Evolutionary conservation across 441 rosid genomes (phyloP).

Genomic region (Pelargonium australe): DNA sequence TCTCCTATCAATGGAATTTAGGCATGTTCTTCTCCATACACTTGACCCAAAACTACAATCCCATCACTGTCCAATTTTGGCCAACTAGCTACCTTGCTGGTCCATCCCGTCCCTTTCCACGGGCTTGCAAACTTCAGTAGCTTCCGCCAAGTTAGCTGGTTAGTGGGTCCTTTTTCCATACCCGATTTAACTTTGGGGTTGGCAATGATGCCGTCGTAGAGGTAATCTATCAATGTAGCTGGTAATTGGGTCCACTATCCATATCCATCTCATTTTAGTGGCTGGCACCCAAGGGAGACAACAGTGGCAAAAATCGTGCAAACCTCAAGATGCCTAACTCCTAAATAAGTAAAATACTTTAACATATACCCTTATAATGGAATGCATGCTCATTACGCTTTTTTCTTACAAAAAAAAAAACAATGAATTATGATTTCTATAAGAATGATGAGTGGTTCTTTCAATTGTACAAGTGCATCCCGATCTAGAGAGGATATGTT

Average conservation of each 20-base stretch:
- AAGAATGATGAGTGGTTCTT: constrained; percentile 29
- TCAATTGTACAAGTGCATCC: constrained; percentile 29
- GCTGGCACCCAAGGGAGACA: constrained; percentile 10
- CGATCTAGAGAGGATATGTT: constrained; percentile 13
- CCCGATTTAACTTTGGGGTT: constrained; percentile 12
- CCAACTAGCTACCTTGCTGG: too few species aligned
- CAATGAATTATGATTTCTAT: constrained; percentile 22
- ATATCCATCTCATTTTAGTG: background rate
- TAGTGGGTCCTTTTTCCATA: constrained; percentile 26
- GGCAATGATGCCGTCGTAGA: constrained; percentile 16
- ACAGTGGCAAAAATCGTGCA: background rate
- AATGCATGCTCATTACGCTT: background rate
- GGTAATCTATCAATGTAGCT: constrained; percentile 15
- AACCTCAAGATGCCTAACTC: constrained; percentile 7
- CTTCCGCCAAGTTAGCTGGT: constrained; percentile 20
- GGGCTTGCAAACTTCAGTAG: background rate
- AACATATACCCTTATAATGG: too few species aligned
- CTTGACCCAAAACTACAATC: too few species aligned
- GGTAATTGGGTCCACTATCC: constrained; percentile 15
- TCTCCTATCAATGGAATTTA: too few species aligned
- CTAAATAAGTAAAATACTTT: too few species aligned
- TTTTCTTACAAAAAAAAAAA: constrained; percentile 11
- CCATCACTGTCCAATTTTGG: too few species aligned
- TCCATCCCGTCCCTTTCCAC: too few species aligned
- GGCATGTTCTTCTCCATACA: too few species aligned